Evolutionary conservation across 768 basidiomycete species (phyloP).

Genomic region (Macrocybe gigantea): DNA sequence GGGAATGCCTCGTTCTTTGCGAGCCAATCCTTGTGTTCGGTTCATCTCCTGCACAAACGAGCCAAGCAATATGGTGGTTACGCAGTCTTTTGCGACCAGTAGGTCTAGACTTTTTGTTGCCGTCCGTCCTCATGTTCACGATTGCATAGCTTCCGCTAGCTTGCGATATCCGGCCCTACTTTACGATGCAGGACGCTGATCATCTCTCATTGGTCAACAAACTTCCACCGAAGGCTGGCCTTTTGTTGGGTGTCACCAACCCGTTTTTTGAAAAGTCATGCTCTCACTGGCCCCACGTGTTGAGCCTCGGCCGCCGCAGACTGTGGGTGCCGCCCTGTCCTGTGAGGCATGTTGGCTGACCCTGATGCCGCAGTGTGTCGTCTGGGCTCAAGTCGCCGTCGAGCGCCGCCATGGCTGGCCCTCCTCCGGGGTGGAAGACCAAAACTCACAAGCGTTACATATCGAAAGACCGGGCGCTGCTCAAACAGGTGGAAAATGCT

Average conservation of each 20-base stretch:
- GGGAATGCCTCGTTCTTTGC: constrained; percentile 90
- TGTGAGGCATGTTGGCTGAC: neutral
- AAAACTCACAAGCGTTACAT: constrained; percentile 79
- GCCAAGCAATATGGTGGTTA: constrained; percentile 90
- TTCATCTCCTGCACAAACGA: constrained; percentile 71
- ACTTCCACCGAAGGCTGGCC: constrained; percentile 70
- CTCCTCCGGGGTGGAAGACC: constrained; percentile 69
- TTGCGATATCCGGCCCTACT: constrained; percentile 87
- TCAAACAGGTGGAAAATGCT: constrained; percentile 69
- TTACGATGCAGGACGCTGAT: constrained; percentile 95
- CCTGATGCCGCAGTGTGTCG: neutral
- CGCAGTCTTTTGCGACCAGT: constrained; percentile 84
- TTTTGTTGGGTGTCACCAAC: constrained; percentile 83
- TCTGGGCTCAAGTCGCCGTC: constrained; percentile 15
- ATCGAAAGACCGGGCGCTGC: constrained; percentile 72
- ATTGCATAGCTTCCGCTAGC: constrained; percentile 66
- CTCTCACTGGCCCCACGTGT: constrained; percentile 79
- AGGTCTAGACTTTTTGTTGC: constrained; percentile 7
- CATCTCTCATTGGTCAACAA: constrained; percentile 71
- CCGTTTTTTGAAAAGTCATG: constrained; percentile 80
- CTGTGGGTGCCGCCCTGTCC: constrained; percentile 26
- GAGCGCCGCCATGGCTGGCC: constrained; percentile 35
- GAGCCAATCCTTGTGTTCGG: constrained; percentile 88
- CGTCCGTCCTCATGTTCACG: neutral
- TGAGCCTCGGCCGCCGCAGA: constrained; percentile 56